Evolutionary conservation across 441 rosid species (phyloP).

Genomic region (Dalechampia spathulata): DNA sequence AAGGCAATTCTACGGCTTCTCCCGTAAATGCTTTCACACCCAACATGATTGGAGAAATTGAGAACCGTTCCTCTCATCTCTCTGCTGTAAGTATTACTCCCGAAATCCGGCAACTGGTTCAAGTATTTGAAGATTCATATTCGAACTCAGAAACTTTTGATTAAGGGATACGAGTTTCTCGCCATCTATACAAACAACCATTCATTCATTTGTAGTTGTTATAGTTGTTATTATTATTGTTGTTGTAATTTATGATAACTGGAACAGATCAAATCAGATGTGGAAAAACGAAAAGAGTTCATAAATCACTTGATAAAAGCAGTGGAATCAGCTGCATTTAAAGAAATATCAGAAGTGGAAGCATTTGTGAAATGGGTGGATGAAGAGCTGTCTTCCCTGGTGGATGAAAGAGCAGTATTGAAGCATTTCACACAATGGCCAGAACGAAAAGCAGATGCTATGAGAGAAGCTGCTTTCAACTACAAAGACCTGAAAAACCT

Average conservation of each 20-base stretch:
- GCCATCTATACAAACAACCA: no score
- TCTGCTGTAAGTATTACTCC: conserved; percentile 91
- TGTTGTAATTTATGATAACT: no score
- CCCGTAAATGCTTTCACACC: conserved; percentile 34
- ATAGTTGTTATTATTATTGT: no score
- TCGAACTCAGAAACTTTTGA: no score
- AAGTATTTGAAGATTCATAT: no score
- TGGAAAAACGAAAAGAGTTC: conserved; percentile 83
- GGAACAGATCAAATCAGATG: conserved; percentile 84
- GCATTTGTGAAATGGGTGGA: conserved; percentile 89
- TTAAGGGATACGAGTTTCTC: no score
- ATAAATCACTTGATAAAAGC: conserved; percentile 68
- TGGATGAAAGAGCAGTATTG: conserved; percentile 90
- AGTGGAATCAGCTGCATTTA: conserved; percentile 71
- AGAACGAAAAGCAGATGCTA: conserved; percentile 77
- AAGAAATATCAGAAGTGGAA: conserved; percentile 63
- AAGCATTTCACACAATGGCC: conserved; percentile 90
- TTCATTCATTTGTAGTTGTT: no score
- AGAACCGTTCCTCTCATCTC: conserved; percentile 80
- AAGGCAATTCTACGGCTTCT: conserved; percentile 27
- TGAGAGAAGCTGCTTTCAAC: conserved; percentile 87
- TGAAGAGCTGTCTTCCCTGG: conserved; percentile 66
- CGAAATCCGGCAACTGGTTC: no score
- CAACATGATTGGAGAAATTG: conserved; percentile 95
- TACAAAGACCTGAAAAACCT: conserved; percentile 69